Evolutionary conservation across 345 rosid species (phyloP), one percentile per base, ranked within the genome.

Genomic region (Geranium brycei): DNA sequence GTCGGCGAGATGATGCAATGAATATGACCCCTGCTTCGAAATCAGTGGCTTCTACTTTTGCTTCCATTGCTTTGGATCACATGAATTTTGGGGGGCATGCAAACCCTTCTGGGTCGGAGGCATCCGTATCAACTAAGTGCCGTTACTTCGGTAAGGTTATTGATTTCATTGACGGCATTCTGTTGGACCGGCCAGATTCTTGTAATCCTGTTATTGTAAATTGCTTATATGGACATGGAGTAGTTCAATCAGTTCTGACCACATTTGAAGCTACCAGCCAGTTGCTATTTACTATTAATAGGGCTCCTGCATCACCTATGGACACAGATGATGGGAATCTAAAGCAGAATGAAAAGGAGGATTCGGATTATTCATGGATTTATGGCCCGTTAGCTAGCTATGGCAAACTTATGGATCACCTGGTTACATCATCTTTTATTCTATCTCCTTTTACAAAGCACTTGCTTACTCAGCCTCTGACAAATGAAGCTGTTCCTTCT

Each of bases 231-330:
- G 88, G 91, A 53, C 82, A 74, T 58, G 96, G 88, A 68, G 95
- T 89, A 65, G 72, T 92, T 77, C 93, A 86, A 58, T 77, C 84
- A 3, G 83, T 92, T 77, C 73, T 92, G 83, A 87, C 87, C 63
- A 92, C 98, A 63, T 92, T 89, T 81, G 96, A 89, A 74, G 98
- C 98, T 58, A 89, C 96, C 57, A 86, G 93, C 74, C 98, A 86
- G 64, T 79, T 92, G 75, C 80, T 87, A 41, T 89, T 82, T 72
- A 64, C 88, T 28, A 80, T 86, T 69, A 84, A 84, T 70, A 84
- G 95, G 78, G 70, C 79, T 69, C 83, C 72, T 51, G 76, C 88
- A 59, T 92, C 95, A 72, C 91, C 91, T 0, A 92, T 92, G 98
- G 96, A 92, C 71, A 86, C 86, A 18, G 96, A 89, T 84, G 92